Conservation (phyloP, 306 rosid species). For the Oxytropis ochrocephala region DNA sequence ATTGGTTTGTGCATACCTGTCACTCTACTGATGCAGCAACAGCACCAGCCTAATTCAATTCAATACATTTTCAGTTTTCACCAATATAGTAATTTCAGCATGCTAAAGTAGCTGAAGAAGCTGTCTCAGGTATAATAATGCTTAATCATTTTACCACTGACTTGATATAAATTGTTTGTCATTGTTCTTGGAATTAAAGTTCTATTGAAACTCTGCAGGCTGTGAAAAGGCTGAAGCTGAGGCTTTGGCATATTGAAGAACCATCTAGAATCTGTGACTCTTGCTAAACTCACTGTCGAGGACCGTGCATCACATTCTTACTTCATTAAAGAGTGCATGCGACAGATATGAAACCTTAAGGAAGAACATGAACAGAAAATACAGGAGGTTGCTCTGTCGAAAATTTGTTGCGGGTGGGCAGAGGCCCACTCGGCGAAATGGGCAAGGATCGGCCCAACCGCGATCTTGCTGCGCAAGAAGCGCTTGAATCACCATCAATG, state of each 20-base stretch:
- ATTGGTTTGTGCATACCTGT: neutral
- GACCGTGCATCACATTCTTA: slow-evolving; percentile 88
- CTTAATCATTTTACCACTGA: slow-evolving; percentile 1
- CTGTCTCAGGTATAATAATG: slow-evolving; percentile 79
- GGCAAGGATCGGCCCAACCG: too few species aligned
- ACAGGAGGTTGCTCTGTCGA: slow-evolving; percentile 69
- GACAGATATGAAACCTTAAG: slow-evolving; percentile 84
- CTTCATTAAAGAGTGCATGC: slow-evolving; percentile 96
- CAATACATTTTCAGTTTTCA: neutral
- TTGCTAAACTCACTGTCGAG: slow-evolving; percentile 77
- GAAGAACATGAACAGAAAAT: slow-evolving; percentile 90
- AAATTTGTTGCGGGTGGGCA: too few species aligned
- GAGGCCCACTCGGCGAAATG: too few species aligned
- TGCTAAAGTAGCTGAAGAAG: slow-evolving; percentile 97
- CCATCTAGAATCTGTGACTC: slow-evolving; percentile 83
- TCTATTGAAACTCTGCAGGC: slow-evolving; percentile 43
- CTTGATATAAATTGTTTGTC: neutral
- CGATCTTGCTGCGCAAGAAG: too few species aligned
- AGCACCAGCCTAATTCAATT: neutral
- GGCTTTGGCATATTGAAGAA: slow-evolving; percentile 83
- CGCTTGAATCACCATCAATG: too few species aligned
- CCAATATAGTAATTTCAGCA: slow-evolving; percentile 38
- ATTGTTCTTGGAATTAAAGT: slow-evolving; percentile 1
- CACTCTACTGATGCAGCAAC: neutral
- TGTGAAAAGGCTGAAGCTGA: slow-evolving; percentile 99